Evolutionary conservation across 257 asterid species (phyloP), one percentile per base, ranked within the genome.

Genomic region (Solanum medicagineum): DNA sequence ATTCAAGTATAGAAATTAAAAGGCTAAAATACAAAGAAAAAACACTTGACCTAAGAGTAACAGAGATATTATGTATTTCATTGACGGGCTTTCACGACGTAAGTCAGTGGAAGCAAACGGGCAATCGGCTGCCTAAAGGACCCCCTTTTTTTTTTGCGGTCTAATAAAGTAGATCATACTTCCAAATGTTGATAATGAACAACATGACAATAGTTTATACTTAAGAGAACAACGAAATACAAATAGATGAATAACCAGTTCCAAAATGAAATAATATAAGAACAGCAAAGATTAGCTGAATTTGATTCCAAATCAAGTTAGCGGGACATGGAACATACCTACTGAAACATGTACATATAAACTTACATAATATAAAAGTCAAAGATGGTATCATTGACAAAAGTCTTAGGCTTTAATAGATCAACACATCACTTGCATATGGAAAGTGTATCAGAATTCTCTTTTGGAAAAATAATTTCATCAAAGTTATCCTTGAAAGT

Each of bases 351-450:
- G 54, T 60, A 56, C 49, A 53, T 56, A 54, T 17, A 32, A 40
- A 84, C 96, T 90, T 89, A 96, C 99, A 91, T 95, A 26, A 92
- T 86, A 87, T 95, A 96, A 88, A 96, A 95, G 90, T 96, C 98
- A 84, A 96, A 89, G 56, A 96, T 91, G 53, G 97, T 96, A 86
- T 96, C 99, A 63, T 96, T 96, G 92, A 96, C 91, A 87, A 96
- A 95, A 73, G 92, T 91, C 90, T 87, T 83, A 3, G 99, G 98
- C 92, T 83, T 90, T 90, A 96, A 90, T 71, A 89, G 89, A 88
- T 94, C 97, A 85, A 95, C 55, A 82, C 95, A 98, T 81, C 87
- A 89, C 89, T 85, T 84, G 88, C 93, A 86, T 86, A 96, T 85
- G 89, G 89, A 88, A 86, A 96, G 91, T 85, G 98, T 93, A 91